A percentile compares a stretch with the other conserved stretches of the same genome.
Conservation (phyloP, 2,329 filamentous ascomycete genomes). For the Herpotrichia juniperi region DNA sequence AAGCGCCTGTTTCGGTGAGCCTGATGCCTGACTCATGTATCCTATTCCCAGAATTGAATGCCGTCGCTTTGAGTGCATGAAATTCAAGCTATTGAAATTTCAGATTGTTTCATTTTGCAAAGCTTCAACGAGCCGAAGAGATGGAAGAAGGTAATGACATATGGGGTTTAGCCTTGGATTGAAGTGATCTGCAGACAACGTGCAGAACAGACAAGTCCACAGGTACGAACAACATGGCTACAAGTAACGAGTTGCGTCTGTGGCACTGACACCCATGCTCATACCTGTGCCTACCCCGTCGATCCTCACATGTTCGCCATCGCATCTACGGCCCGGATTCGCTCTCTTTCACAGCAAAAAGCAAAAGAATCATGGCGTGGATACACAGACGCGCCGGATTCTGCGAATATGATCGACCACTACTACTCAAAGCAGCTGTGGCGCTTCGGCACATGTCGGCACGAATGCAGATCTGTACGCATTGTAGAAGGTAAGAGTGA, state of each 20-base stretch:
- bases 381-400: conserved; percentile 3
- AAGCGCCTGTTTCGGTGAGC: background rate
- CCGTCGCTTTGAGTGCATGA: background rate
- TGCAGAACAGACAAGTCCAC: background rate
- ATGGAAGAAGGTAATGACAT: background rate
- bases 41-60: background rate
- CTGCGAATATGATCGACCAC: background rate
- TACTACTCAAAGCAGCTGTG: background rate
- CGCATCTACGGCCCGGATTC: background rate
- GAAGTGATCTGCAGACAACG: background rate
- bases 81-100: background rate
- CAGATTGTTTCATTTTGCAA: too few species aligned
- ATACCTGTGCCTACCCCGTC: background rate
- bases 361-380: conserved; percentile 5
- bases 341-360: background rate
- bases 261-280: background rate
- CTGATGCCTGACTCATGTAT: background rate
- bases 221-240: background rate
- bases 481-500: background rate
- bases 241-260: background rate
- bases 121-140: too few species aligned
- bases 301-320: background rate
- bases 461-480: background rate
- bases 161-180: background rate
- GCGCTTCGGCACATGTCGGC: conserved; percentile 4